A percentile compares a stretch with the other conserved stretches of the same genome.
These are phyloP conservation scores for Vitis cinerea DNA, from an alignment of 164 flowering plant species.

Conservation along the genomic window DNA sequence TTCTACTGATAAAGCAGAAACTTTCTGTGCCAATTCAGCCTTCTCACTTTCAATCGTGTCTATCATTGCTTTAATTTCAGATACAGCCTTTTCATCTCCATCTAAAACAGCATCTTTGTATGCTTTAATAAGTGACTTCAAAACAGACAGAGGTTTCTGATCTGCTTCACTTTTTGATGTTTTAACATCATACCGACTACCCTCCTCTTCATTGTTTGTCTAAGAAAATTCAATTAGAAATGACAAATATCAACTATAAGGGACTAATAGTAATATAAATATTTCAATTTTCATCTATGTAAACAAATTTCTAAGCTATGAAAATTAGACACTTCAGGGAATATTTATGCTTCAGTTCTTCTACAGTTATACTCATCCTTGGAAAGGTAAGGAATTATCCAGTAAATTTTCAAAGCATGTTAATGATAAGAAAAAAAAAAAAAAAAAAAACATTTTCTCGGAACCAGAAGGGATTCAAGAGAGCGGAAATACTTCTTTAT, in stretches of 20 bases:
- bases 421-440: too few relatives aligned
- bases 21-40: constrained; percentile 49
- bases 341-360: too few relatives aligned
- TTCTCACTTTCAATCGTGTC: constrained; percentile 51
- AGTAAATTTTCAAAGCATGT: too few relatives aligned
- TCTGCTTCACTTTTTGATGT: constrained; percentile 15
- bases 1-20: constrained; percentile 51
- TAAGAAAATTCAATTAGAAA: constrained; percentile 1
- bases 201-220: constrained; percentile 23
- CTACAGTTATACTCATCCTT: too few relatives aligned
- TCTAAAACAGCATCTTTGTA: constrained; percentile 68
- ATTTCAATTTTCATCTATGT: too few relatives aligned
- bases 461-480: too few relatives aligned
- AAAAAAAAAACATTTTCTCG: too few relatives aligned
- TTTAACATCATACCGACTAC: constrained; percentile 8
- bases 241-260: background rate
- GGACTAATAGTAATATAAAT: background rate
- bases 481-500: too few relatives aligned
- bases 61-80: constrained; percentile 58
- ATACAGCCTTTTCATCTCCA: constrained; percentile 46
- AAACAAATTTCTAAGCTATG: too few relatives aligned
- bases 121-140: constrained; percentile 39
- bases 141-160: constrained; percentile 15
- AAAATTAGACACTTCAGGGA: too few relatives aligned
- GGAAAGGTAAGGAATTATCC: too few relatives aligned